Conservation (phyloP, 2,329 filamentous ascomycete genomes). For the Aspergillus fumigatus region DNA sequence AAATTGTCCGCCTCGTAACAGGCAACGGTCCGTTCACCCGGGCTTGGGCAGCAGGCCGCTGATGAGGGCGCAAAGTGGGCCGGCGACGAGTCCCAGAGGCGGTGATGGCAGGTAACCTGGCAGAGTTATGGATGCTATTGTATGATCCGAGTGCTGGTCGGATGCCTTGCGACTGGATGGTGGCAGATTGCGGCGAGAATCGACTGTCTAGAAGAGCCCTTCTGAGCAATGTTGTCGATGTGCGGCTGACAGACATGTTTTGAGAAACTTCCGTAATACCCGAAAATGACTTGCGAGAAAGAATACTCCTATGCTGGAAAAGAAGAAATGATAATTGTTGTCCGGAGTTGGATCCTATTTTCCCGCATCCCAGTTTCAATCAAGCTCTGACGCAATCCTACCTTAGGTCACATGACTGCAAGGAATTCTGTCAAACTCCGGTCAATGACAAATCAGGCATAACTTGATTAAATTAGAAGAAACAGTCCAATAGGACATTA, state of each 20-base stretch:
- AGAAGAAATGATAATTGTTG: background rate
- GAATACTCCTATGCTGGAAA: background rate
- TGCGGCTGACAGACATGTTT: constrained; percentile 29
- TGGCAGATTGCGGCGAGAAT: constrained; percentile 12
- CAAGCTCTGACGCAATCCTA: constrained; percentile 32
- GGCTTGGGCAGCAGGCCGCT: constrained; percentile 35
- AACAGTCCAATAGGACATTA: constrained; percentile 19
- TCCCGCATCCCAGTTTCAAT: constrained; percentile 3
- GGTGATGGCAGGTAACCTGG: constrained; percentile 44
- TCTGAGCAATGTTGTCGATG: constrained; percentile 30
- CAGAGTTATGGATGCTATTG: constrained; percentile 41
- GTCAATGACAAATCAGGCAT: constrained; percentile 25
- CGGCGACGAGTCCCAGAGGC: constrained; percentile 44
- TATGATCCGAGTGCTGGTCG: constrained; percentile 25
- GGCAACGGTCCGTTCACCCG: constrained; percentile 37
- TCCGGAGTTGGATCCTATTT: constrained; percentile 7
- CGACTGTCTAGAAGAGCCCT: constrained; percentile 24
- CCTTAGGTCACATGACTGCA: constrained; percentile 22
- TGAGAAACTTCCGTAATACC: constrained; percentile 2
- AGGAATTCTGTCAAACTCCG: background rate
- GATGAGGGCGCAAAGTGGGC: constrained; percentile 42
- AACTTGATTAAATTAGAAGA: background rate
- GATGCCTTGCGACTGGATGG: constrained; percentile 22
- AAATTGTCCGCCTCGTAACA: constrained; percentile 66
- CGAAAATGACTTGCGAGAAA: background rate